These are phyloP conservation scores for Trichosphaerium sp. DNA, from an alignment of 78 protist genomes.

Conservation along the genomic window DNA sequence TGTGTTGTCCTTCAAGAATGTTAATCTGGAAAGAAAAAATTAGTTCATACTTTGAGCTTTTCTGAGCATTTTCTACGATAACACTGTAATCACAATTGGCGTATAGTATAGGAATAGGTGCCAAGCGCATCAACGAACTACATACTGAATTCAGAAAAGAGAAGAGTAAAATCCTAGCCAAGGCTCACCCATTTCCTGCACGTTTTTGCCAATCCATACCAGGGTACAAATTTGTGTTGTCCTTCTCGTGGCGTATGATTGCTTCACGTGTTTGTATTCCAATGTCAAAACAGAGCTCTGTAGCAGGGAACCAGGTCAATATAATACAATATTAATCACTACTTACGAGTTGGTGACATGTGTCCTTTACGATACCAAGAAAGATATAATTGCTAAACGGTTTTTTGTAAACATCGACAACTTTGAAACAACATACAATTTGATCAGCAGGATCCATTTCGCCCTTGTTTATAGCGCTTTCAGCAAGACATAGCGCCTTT, in stretches of 20 bases:
- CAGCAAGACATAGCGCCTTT: slow-evolving; percentile 39
- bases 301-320: no score
- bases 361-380: slow-evolving; percentile 22
- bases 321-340: no score
- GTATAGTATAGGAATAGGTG: slow-evolving; percentile 19
- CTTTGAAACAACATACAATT: background rate
- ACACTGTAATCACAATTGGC: background rate
- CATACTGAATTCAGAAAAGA: no score
- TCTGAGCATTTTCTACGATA: background rate
- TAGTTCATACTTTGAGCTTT: background rate
- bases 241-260: background rate
- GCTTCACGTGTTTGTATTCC: slow-evolving; percentile 6
- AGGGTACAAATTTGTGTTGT: background rate
- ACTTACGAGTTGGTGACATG: slow-evolving; percentile 15
- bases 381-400: no score
- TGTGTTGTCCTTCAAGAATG: slow-evolving; percentile 5
- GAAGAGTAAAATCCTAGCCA: no score
- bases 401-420: no score
- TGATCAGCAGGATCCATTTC: slow-evolving; percentile 12
- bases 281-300: slow-evolving; percentile 35
- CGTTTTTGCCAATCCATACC: background rate
- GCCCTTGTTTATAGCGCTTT: slow-evolving; percentile 6
- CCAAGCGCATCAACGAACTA: slow-evolving; percentile 22
- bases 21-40: background rate
- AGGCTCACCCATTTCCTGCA: slow-evolving; percentile 33